Evolutionary conservation across 306 rosid genomes (phyloP).

Genomic region (Prosopis cineraria): DNA sequence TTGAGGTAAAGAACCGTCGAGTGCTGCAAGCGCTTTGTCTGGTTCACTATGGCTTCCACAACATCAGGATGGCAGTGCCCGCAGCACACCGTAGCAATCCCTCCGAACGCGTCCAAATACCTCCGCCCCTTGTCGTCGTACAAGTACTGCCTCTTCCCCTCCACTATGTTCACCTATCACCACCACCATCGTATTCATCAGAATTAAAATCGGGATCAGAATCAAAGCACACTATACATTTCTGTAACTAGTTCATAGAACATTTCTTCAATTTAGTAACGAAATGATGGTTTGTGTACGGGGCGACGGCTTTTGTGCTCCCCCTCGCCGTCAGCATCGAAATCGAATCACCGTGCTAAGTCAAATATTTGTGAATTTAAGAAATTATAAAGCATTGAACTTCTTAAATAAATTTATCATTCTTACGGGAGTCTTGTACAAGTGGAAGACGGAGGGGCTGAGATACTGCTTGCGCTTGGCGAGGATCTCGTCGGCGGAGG

Average conservation of each 20-base stretch:
- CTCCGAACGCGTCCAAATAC: conserved; percentile 87
- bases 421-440: conserved; percentile 74
- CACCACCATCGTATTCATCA: neutral
- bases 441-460: conserved; percentile 74
- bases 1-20: conserved; percentile 87
- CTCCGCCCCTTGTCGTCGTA: conserved; percentile 87
- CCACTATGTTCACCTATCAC: conserved; percentile 75
- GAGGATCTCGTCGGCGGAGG: conserved; percentile 61
- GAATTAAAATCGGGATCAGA: neutral
- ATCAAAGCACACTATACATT: neutral
- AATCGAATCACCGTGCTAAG: neutral
- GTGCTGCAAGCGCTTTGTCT: conserved; percentile 75
- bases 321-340: neutral
- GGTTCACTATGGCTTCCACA: conserved; percentile 73
- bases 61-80: conserved; percentile 99
- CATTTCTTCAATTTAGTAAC: neutral
- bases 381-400: neutral
- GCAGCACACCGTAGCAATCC: conserved; percentile 93
- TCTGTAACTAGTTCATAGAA: neutral
- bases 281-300: neutral
- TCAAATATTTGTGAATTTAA: neutral
- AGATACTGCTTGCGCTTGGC: conserved; percentile 79
- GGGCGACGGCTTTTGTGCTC: neutral
- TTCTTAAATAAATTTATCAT: neutral
- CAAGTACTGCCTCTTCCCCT: conserved; percentile 85